Evolutionary conservation across 2,329 filamentous ascomycete genomes (phyloP).

Genomic region (Alternaria postmessia): DNA sequence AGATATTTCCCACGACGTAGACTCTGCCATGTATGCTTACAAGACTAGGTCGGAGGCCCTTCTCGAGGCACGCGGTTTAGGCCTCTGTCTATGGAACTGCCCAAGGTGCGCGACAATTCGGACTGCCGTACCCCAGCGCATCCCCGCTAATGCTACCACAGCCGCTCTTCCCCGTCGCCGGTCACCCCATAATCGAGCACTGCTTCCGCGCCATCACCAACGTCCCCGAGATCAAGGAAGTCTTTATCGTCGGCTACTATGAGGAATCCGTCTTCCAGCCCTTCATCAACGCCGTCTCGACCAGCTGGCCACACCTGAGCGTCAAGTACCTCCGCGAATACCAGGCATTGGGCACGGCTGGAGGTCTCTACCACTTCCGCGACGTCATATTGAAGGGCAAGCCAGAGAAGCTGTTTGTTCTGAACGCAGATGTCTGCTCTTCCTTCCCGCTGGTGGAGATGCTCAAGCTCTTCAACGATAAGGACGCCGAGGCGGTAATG

Average conservation of each 20-base stretch:
- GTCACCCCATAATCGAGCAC: slow-evolving; percentile 98
- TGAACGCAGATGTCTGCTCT: slow-evolving; percentile 99
- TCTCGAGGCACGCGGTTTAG: slow-evolving; percentile 95
- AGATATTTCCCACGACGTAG: slow-evolving; percentile 47
- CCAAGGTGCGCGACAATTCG: slow-evolving; percentile 71
- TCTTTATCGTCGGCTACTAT: slow-evolving; percentile 98
- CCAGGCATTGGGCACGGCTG: slow-evolving; percentile 92
- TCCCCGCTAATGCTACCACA: slow-evolving; percentile 51
- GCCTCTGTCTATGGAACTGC: slow-evolving; percentile 92
- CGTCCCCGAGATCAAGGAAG: slow-evolving; percentile 91
- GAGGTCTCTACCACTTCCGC: slow-evolving; percentile 98
- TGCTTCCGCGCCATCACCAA: slow-evolving; percentile 91
- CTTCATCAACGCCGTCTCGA: slow-evolving; percentile 91
- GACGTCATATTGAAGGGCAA: slow-evolving; percentile 97
- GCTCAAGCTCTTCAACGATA: slow-evolving; percentile 92
- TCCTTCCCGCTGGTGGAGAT: slow-evolving; percentile 96
- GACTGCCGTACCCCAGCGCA: slow-evolving; percentile 12
- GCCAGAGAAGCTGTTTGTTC: slow-evolving; percentile 93
- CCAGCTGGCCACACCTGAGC: slow-evolving; percentile 84
- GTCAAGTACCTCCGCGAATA: slow-evolving; percentile 98
- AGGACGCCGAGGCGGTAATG: slow-evolving; percentile 95
- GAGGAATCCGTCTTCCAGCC: slow-evolving; percentile 96
- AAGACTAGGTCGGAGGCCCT: slow-evolving; percentile 83
- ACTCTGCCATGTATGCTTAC: slow-evolving; percentile 34
- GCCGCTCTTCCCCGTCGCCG: slow-evolving; percentile 98